Percentiles rank a stretch among this genome's conserved stretches.
Evolutionary conservation across 768 basidiomycete genomes (phyloP).

Genomic region (Pisolithus tinctorius): DNA sequence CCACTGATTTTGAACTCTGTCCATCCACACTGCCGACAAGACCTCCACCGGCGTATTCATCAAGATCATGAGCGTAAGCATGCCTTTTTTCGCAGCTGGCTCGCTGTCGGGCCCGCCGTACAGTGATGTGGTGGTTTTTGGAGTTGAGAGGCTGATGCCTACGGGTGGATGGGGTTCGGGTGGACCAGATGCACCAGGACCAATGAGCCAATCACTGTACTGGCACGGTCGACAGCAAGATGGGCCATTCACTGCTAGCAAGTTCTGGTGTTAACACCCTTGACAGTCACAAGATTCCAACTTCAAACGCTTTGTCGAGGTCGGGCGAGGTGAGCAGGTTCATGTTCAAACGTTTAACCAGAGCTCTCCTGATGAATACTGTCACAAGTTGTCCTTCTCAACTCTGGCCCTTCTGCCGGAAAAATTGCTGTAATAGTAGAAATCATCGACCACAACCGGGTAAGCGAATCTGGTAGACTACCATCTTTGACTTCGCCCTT

Average conservation of each 20-base stretch:
- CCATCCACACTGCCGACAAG: not conserved
- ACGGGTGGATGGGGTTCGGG: not conserved
- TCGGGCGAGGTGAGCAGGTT: slow-evolving; percentile 72
- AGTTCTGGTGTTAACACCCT: not conserved
- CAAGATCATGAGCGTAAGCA: slow-evolving; percentile 1
- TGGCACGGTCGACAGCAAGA: not conserved
- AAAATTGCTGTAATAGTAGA: slow-evolving; percentile 94
- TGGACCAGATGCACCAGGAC: not conserved
- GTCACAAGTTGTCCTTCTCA: slow-evolving; percentile 77
- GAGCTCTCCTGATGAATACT: not conserved
- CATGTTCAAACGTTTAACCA: not conserved
- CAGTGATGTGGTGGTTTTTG: not conserved
- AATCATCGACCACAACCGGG: slow-evolving; percentile 99
- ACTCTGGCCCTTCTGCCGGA: slow-evolving; percentile 76
- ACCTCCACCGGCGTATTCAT: not conserved
- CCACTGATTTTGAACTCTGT: not conserved
- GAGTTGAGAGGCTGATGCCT: too few relatives aligned
- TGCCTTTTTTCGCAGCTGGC: not conserved
- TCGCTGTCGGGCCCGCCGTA: not conserved
- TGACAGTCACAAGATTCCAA: slow-evolving; percentile 57
- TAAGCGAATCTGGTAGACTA: slow-evolving; percentile 26
- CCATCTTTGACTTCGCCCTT: not conserved
- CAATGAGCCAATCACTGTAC: not conserved
- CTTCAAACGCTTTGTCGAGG: slow-evolving; percentile 97
- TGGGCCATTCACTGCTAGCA: not conserved